Percentiles rank a stretch among this genome's conserved stretches.
These are phyloP conservation scores for Boletus subparvulus DNA, from an alignment of 768 basidiomycete genomes.

Conservation along the genomic window DNA sequence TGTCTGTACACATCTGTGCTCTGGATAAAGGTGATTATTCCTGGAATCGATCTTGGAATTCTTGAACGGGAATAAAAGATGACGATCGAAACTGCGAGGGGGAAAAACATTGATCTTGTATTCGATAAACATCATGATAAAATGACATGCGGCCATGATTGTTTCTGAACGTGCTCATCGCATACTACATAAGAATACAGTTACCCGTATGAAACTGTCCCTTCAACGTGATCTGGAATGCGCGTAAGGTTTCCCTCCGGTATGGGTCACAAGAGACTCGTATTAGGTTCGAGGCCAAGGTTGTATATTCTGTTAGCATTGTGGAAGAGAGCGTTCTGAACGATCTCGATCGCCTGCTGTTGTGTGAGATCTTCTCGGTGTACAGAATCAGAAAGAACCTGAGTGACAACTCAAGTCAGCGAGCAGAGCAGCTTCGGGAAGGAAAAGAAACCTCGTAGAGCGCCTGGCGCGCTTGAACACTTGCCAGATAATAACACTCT, in stretches of 20 bases:
- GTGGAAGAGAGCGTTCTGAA: conserved; percentile 59
- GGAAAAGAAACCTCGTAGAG: conserved; percentile 50
- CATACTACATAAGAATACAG: too few species aligned
- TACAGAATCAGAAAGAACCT: conserved; percentile 61
- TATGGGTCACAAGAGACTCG: neutral
- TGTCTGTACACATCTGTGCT: too few species aligned
- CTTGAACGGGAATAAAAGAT: too few species aligned
- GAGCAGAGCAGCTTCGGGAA: conserved; percentile 11
- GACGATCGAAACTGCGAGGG: too few species aligned
- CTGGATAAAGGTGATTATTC: too few species aligned
- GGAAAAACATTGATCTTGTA: too few species aligned
- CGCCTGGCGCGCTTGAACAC: conserved; percentile 59
- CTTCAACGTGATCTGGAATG: neutral
- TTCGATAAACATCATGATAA: too few species aligned
- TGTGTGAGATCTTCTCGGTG: conserved; percentile 50
- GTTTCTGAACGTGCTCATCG: too few species aligned
- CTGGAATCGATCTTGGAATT: too few species aligned
- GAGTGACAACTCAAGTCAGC: conserved; percentile 53
- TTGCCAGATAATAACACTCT: conserved; percentile 70
- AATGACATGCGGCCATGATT: too few species aligned
- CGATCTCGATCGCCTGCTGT: conserved; percentile 51
- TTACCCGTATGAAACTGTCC: neutral
- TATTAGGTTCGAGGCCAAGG: conserved; percentile 44
- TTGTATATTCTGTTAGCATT: conserved; percentile 67
- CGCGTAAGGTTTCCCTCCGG: neutral